Conservation (phyloP, 352 stramenopile species). For the Lagenidium sp. region DNA sequence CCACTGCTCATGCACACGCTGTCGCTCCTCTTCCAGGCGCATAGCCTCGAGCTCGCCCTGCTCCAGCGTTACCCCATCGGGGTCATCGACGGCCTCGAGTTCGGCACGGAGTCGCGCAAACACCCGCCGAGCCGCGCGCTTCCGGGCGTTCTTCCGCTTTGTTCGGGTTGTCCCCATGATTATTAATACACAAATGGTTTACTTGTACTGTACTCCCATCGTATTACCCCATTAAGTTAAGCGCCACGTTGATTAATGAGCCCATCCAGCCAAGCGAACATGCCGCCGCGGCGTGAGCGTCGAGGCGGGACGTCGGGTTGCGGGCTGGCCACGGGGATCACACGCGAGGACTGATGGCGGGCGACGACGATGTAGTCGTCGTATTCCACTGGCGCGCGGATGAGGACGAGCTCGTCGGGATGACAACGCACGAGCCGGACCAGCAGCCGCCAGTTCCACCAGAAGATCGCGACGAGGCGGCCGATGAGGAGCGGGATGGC, state of each 20-base stretch:
- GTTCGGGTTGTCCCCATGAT: conserved; percentile 45
- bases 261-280: not conserved
- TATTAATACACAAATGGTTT: not conserved
- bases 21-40: conserved; percentile 43
- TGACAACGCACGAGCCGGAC: conserved; percentile 5
- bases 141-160: conserved; percentile 69
- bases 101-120: conserved; percentile 47
- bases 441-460: conserved; percentile 14
- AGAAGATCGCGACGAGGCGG: conserved; percentile 8
- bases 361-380: too few species aligned
- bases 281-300: not conserved
- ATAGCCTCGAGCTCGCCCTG: conserved; percentile 36
- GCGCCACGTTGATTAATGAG: not conserved
- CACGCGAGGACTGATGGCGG: too few species aligned
- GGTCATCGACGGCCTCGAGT: conserved; percentile 9
- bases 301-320: not conserved
- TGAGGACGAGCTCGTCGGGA: conserved; percentile 14
- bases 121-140: conserved; percentile 58
- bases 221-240: too few species aligned
- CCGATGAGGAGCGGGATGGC: conserved; percentile 9
- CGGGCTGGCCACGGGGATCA: not conserved
- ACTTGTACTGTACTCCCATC: not conserved
- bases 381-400: conserved; percentile 18
- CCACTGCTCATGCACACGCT: conserved; percentile 53
- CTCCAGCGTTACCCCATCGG: conserved; percentile 21